A percentile compares a stretch with the other conserved stretches of the same genome.
These are phyloP conservation scores for Nothopassalora personata DNA, from an alignment of 2,329 filamentous ascomycete species.

Conservation along the genomic window DNA sequence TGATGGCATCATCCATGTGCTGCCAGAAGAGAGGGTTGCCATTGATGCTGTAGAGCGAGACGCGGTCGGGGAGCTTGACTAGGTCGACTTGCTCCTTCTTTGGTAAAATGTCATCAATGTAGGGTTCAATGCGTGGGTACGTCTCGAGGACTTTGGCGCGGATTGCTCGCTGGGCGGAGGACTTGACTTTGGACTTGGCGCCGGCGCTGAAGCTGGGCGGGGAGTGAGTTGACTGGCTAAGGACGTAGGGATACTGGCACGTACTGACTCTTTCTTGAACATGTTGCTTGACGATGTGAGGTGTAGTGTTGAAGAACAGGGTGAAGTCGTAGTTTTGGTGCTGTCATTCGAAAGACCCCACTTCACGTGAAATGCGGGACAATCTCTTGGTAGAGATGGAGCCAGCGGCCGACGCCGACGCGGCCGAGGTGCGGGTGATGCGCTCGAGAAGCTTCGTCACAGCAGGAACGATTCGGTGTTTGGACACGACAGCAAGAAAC, in stretches of 20 bases:
- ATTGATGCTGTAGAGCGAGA: conserved; percentile 80
- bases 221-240: not conserved
- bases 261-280: conserved; percentile 86
- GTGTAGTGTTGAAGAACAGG: not conserved
- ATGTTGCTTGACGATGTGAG: conserved; percentile 42
- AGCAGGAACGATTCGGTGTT: not conserved
- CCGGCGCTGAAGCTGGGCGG: conserved; percentile 61
- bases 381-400: no score
- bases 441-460: not conserved
- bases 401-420: not conserved
- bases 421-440: not conserved
- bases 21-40: conserved; percentile 84
- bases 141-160: conserved; percentile 75
- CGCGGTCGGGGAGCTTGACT: conserved; percentile 89
- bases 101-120: conserved; percentile 90
- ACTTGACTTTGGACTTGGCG: conserved; percentile 95
- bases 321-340: not conserved
- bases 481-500: not conserved
- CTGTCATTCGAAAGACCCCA: not conserved
- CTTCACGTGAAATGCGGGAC: no score
- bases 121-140: conserved; percentile 77
- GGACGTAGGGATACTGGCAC: conserved; percentile 2
- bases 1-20: conserved; percentile 67
- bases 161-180: conserved; percentile 82
- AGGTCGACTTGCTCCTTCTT: conserved; percentile 89